These are phyloP conservation scores for Coemansia interrupta DNA, from an alignment of 192 early-diverging fungal species.

Conservation along the genomic window DNA sequence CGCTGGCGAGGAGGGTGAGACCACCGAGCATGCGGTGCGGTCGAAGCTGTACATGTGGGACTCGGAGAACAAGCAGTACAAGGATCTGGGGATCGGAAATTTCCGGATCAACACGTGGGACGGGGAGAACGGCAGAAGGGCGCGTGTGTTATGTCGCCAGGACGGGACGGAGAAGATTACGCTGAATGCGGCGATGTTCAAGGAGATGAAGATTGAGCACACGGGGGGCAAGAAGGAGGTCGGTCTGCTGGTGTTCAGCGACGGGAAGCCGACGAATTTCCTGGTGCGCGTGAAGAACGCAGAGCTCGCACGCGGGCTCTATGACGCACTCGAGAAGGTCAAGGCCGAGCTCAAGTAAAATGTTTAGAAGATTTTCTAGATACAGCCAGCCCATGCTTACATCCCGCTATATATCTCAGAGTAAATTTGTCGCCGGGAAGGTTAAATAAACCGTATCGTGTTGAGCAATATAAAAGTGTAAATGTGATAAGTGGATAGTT, in stretches of 20 bases:
- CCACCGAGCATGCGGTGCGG: slow-evolving; percentile 33
- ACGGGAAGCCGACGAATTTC: slow-evolving; percentile 32
- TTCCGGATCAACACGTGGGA: slow-evolving; percentile 40
- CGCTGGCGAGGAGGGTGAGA: slow-evolving; percentile 52
- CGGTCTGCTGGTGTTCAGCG: slow-evolving; percentile 32
- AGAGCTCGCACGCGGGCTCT: slow-evolving; percentile 3
- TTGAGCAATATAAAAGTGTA: not conserved
- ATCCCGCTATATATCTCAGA: too few relatives aligned
- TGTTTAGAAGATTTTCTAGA: too few relatives aligned
- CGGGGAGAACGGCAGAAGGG: slow-evolving; percentile 11
- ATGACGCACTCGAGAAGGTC: slow-evolving; percentile 7
- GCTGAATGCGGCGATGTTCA: slow-evolving; percentile 50
- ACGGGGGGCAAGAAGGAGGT: slow-evolving; percentile 41
- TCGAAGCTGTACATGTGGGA: slow-evolving; percentile 50
- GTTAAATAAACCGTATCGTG: too few relatives aligned
- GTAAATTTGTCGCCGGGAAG: too few relatives aligned
- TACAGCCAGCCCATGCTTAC: too few relatives aligned
- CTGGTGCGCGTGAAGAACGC: slow-evolving; percentile 38
- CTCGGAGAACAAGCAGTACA: slow-evolving; percentile 22
- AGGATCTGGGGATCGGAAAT: slow-evolving; percentile 45
- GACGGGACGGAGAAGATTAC: slow-evolving; percentile 45
- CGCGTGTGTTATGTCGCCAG: slow-evolving; percentile 52
- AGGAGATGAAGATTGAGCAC: slow-evolving; percentile 38
- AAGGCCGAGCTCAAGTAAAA: not conserved
- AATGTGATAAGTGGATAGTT: too few relatives aligned